Evolutionary conservation across 2,329 filamentous ascomycete species (phyloP).

Genomic region (Sarocladium strictum): DNA sequence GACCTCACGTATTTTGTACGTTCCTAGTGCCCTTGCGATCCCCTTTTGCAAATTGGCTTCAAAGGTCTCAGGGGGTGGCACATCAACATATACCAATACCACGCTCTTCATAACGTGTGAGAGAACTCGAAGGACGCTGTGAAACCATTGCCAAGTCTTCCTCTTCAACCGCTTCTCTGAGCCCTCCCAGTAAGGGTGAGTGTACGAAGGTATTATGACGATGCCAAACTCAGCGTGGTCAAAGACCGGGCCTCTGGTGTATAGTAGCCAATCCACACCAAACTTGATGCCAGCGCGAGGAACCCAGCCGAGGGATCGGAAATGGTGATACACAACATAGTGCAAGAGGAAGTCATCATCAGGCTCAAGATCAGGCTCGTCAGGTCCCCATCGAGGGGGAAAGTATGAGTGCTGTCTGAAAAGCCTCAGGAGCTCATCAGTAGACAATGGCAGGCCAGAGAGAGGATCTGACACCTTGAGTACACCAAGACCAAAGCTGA

Average conservation of each 20-base stretch:
- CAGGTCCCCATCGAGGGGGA: constrained; percentile 42
- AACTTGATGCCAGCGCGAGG: constrained; percentile 92
- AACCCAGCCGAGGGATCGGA: constrained; percentile 91
- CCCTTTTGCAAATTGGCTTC: constrained; percentile 42
- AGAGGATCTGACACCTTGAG: constrained; percentile 54
- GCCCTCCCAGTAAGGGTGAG: constrained; percentile 59
- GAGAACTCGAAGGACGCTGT: constrained; percentile 84
- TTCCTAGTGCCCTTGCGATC: constrained; percentile 56
- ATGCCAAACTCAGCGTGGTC: constrained; percentile 91
- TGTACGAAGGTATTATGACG: constrained; percentile 78
- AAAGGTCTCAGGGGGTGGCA: constrained; percentile 61
- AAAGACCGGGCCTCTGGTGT: constrained; percentile 88
- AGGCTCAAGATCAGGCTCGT: constrained; percentile 45
- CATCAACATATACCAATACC: constrained; percentile 84
- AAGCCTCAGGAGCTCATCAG: constrained; percentile 54
- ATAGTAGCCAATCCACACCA: constrained; percentile 89
- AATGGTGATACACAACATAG: constrained; percentile 92
- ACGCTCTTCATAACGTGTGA: constrained; percentile 86
- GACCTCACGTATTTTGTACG: constrained; percentile 75
- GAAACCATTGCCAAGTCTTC: constrained; percentile 74
- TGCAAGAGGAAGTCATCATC: constrained; percentile 82
- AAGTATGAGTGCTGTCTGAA: constrained; percentile 67
- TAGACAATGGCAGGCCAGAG: constrained; percentile 40
- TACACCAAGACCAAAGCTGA: constrained; percentile 72
- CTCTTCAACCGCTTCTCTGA: constrained; percentile 23